Percentiles rank a stretch among this genome's conserved stretches.
These are phyloP conservation scores for Gyromitra esculenta DNA, from an alignment of 2,329 filamentous ascomycete genomes.

Conservation along the genomic window DNA sequence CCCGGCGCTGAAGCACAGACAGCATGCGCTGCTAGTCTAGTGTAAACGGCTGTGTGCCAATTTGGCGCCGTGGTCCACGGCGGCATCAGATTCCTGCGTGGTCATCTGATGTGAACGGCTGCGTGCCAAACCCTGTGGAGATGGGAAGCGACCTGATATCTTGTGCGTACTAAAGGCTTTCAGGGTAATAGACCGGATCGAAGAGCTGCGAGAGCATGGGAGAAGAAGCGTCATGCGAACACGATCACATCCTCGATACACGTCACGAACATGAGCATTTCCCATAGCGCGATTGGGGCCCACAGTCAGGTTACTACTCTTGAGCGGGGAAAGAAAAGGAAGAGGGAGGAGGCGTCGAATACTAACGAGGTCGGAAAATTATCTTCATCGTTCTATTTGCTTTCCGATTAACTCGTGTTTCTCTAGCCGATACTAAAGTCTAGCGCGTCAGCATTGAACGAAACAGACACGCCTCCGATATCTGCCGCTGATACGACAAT, in stretches of 20 bases:
- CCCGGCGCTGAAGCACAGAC: slow-evolving; percentile 13
- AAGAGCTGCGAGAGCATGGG: background rate
- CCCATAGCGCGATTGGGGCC: background rate
- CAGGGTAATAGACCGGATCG: slow-evolving; percentile 13
- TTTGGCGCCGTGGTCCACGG: slow-evolving; percentile 15
- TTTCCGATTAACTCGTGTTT: background rate
- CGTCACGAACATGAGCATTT: slow-evolving; percentile 1
- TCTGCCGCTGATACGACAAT: background rate
- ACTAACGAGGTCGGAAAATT: background rate
- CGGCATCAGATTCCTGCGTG: slow-evolving; percentile 27
- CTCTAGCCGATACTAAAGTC: background rate
- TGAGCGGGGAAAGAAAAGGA: background rate
- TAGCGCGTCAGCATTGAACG: background rate
- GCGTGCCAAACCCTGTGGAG: slow-evolving; percentile 29
- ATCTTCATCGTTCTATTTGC: background rate
- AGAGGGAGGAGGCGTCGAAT: background rate
- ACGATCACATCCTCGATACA: slow-evolving; percentile 19
- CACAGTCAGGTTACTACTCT: background rate
- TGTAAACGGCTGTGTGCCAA: slow-evolving; percentile 26
- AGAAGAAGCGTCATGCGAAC: background rate
- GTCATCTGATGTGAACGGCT: slow-evolving; percentile 25
- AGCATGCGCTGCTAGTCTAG: slow-evolving; percentile 23
- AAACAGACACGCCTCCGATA: background rate
- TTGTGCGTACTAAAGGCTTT: background rate
- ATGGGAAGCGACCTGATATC: slow-evolving; percentile 16